A percentile compares a stretch with the other conserved stretches of the same genome.
phyloP scores from a whole-genome alignment of 2,329 filamentous ascomycete genomes.

The Colletotrichum eleusines region DNA sequence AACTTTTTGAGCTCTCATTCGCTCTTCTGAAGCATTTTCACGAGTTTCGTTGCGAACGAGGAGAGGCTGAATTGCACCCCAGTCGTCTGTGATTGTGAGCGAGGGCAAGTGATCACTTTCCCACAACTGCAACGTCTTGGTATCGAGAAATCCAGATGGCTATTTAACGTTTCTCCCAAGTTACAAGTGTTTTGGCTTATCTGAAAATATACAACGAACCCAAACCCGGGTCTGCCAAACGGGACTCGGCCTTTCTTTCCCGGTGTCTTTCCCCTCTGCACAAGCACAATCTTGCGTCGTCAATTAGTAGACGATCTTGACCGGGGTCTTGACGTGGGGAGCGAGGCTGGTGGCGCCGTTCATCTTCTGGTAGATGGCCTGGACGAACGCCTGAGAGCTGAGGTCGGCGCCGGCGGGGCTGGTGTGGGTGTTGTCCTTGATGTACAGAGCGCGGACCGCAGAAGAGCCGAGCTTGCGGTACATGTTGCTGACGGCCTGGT shows the following conservation, averaged over 20 bases:
- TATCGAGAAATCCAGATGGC: background rate
- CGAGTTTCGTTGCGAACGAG: background rate
- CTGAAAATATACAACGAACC: slow-evolving; percentile 3
- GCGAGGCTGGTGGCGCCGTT: slow-evolving; percentile 48
- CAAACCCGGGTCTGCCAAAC: background rate
- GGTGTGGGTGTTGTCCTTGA: slow-evolving; percentile 74
- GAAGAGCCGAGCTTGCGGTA: slow-evolving; percentile 63
- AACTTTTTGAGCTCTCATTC: background rate
- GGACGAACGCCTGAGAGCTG: slow-evolving; percentile 65
- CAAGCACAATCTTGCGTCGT: no score
- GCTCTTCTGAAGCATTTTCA: background rate
- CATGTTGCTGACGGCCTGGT: slow-evolving; percentile 65
- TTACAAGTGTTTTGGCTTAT: background rate
- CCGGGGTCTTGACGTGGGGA: slow-evolving; percentile 44
- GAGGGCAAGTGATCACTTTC: background rate
- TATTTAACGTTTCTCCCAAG: background rate
- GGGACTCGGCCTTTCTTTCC: background rate
- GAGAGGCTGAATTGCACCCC: background rate
- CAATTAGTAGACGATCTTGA: slow-evolving; percentile 39
- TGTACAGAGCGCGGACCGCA: slow-evolving; percentile 65
- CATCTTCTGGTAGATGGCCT: slow-evolving; percentile 48
- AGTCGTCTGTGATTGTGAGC: background rate
- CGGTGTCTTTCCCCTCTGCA: background rate
- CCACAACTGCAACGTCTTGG: background rate
- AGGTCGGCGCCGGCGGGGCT: slow-evolving; percentile 65